These are phyloP conservation scores for Dalbergia oliveri DNA, from an alignment of 306 rosid genomes.

Conservation along the genomic window DNA sequence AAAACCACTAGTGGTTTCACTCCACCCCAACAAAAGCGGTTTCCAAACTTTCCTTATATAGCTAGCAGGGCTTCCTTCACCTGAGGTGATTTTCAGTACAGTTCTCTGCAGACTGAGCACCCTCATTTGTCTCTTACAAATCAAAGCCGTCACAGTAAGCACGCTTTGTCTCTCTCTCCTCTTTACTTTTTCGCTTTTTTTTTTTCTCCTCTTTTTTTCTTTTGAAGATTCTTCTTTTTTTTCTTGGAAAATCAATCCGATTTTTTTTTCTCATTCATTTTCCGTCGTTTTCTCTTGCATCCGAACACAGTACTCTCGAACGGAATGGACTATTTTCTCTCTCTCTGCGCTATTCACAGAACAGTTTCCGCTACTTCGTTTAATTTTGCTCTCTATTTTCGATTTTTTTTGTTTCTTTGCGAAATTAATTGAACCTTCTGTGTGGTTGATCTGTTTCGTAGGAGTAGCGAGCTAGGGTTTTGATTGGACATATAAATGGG, in stretches of 20 bases:
- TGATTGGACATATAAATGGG: conserved; percentile 57
- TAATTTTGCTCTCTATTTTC: neutral
- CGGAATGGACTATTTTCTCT: conserved; percentile 24
- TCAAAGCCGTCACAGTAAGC: conserved; percentile 51
- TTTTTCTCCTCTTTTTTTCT: neutral
- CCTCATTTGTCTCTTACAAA: conserved; percentile 61
- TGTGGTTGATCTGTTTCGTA: conserved; percentile 38
- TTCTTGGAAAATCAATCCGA: conserved; percentile 46
- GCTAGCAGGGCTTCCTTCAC: conserved; percentile 39
- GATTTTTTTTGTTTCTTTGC: neutral
- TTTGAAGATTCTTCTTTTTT: conserved; percentile 39
- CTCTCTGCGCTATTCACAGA: neutral
- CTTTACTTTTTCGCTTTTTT: neutral
- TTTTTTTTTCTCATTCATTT: neutral
- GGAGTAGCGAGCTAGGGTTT: conserved; percentile 49
- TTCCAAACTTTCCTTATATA: conserved; percentile 76
- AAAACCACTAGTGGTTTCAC: conserved; percentile 54
- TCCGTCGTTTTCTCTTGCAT: neutral
- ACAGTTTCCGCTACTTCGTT: neutral
- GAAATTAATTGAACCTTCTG: conserved; percentile 19
- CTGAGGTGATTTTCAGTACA: conserved; percentile 51
- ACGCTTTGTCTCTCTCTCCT: conserved; percentile 4
- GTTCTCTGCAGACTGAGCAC: neutral
- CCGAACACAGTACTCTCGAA: neutral
- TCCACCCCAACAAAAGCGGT: conserved; percentile 33